phyloP scores from a whole-genome alignment of 495 filamentous ascomycete genomes.

The Immersiella caudata region DNA sequence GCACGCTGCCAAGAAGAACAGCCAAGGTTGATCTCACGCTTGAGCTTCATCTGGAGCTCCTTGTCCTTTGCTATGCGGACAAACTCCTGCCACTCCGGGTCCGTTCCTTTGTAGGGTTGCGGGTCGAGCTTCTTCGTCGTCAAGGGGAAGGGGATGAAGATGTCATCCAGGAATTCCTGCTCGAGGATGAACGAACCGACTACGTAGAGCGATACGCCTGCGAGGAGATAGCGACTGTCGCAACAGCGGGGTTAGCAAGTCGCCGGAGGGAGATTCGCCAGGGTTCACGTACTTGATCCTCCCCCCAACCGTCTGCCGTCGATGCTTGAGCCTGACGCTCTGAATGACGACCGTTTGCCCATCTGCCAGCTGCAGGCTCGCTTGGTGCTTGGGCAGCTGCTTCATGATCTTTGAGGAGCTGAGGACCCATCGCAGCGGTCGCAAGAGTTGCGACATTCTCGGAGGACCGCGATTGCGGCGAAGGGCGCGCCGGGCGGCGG shows the following conservation, averaged over 20 bases:
- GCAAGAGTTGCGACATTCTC: constrained; percentile 43
- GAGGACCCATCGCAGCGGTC: constrained; percentile 31
- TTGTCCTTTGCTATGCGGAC: constrained; percentile 58
- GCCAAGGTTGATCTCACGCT: constrained; percentile 44
- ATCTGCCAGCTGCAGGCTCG: constrained; percentile 16
- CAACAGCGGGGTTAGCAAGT: not conserved
- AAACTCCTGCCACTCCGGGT: constrained; percentile 75
- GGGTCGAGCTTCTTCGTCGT: constrained; percentile 47
- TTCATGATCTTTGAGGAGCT: constrained; percentile 17
- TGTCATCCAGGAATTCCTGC: constrained; percentile 36
- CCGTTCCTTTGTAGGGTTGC: constrained; percentile 57
- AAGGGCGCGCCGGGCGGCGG: constrained; percentile 44
- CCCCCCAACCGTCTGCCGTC: not conserved
- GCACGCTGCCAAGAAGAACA: not conserved
- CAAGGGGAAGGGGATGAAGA: constrained; percentile 68
- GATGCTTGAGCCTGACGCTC: constrained; percentile 39
- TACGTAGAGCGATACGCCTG: not conserved
- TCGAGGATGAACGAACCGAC: constrained; percentile 13
- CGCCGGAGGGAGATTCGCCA: not conserved
- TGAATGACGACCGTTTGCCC: constrained; percentile 36
- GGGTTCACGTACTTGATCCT: constrained; percentile 8
- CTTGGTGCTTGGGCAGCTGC: not conserved
- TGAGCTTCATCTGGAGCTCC: constrained; percentile 49
- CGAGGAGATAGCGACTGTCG: not conserved
- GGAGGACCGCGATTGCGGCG: constrained; percentile 11